These are phyloP conservation scores for Solanum clarkiae DNA, from an alignment of 257 asterid species.

Conservation along the genomic window DNA sequence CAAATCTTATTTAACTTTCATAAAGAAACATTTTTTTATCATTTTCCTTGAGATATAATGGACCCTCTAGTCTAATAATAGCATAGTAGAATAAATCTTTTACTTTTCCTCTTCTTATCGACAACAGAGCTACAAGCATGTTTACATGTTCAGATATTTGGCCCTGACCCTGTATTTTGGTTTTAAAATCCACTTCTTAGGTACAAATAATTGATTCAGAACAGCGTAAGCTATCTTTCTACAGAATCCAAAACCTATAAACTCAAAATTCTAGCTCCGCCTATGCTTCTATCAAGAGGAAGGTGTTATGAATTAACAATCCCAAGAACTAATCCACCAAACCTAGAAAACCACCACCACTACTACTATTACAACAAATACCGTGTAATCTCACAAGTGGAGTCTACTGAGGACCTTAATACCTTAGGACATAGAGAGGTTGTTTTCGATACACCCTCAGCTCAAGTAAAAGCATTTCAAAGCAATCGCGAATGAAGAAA, in stretches of 20 bases:
- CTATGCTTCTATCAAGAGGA: not conserved
- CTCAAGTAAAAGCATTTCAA: not conserved
- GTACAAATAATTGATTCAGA: not conserved
- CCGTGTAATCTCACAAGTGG: not conserved
- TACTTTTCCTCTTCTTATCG: not conserved
- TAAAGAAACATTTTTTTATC: not conserved
- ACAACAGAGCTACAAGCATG: not conserved
- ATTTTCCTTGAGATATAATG: not conserved
- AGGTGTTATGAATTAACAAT: not conserved
- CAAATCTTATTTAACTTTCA: not conserved
- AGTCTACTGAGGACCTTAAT: not conserved
- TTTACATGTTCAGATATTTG: not conserved
- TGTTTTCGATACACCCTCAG: not conserved
- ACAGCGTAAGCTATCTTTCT: not conserved
- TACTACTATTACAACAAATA: not conserved
- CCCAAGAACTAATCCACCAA: not conserved
- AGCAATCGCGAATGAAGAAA: not conserved
- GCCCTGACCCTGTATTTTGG: not conserved
- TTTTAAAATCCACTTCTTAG: not conserved
- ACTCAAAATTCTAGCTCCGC: not conserved
- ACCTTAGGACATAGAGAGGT: not conserved
- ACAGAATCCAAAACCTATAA: not conserved
- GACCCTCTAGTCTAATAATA: not conserved
- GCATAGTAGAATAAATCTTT: not conserved
- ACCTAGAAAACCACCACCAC: not conserved